Conservation (phyloP, 2,329 filamentous ascomycete species). For the Beauveria sp. region DNA sequence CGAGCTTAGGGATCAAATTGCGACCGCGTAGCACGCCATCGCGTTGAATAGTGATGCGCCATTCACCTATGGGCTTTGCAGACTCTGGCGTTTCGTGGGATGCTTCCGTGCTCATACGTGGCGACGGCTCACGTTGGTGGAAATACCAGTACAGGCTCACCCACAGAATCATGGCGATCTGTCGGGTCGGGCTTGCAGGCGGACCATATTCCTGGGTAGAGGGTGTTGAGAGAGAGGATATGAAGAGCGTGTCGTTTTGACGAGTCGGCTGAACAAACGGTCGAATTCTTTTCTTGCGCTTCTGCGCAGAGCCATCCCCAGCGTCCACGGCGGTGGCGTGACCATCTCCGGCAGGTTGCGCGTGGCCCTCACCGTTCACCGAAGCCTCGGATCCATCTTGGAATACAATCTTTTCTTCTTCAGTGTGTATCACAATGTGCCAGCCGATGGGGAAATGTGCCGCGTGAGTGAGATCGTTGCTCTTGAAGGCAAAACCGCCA, state of each 20-base stretch:
- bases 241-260: slow-evolving; percentile 74
- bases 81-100: slow-evolving; percentile 57
- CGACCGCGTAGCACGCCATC: slow-evolving; percentile 83
- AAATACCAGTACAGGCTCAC: slow-evolving; percentile 96
- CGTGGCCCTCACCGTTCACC: neutral
- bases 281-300: slow-evolving; percentile 19
- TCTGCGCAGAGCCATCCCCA: neutral
- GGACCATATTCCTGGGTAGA: slow-evolving; percentile 73
- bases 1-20: slow-evolving; percentile 81
- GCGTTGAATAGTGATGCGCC: slow-evolving; percentile 74
- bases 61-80: slow-evolving; percentile 75
- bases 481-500: slow-evolving; percentile 85
- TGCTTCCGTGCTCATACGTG: slow-evolving; percentile 53
- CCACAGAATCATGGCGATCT: slow-evolving; percentile 97
- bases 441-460: slow-evolving; percentile 77
- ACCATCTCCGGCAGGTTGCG: neutral
- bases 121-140: slow-evolving; percentile 69
- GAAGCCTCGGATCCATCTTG: neutral
- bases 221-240: slow-evolving; percentile 84
- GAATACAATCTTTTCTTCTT: slow-evolving; percentile 28
- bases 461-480: slow-evolving; percentile 62
- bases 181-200: slow-evolving; percentile 70
- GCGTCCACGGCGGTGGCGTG: slow-evolving; percentile 9
- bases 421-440: slow-evolving; percentile 79
- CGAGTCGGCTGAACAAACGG: slow-evolving; percentile 66